phyloP scores from a whole-genome alignment of 331 rosid species.

The Dryas integrifolia region DNA sequence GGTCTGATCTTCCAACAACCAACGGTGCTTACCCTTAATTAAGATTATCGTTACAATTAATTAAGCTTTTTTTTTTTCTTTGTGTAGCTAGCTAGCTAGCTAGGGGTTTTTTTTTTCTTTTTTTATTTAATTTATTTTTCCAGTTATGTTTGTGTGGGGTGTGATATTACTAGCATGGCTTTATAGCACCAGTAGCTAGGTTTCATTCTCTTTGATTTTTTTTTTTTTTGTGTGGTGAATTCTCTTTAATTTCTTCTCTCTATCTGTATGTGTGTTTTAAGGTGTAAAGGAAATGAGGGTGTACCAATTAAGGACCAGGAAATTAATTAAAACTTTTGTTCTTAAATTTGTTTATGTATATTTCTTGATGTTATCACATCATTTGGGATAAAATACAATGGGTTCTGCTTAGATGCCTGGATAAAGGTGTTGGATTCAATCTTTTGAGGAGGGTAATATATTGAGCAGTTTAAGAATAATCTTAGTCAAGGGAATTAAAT shows the following conservation, averaged over 20 bases:
- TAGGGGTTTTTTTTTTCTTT: background rate
- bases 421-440: background rate
- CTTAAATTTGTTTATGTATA: slow-evolving; percentile 17
- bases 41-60: background rate
- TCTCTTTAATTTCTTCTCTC: background rate
- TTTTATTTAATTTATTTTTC: slow-evolving; percentile 7
- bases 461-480: background rate
- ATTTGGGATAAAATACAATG: too few relatives aligned
- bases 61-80: slow-evolving; percentile 1
- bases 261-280: slow-evolving; percentile 29
- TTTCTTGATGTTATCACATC: slow-evolving; percentile 19
- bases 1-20: slow-evolving; percentile 69
- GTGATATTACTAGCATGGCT: slow-evolving; percentile 33
- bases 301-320: slow-evolving; percentile 34
- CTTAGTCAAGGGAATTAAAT: too few relatives aligned
- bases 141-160: slow-evolving; percentile 37
- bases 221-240: too few relatives aligned
- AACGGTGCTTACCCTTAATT: slow-evolving; percentile 63
- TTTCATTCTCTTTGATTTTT: background rate
- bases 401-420: too few relatives aligned
- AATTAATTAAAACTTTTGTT: slow-evolving; percentile 19
- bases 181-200: slow-evolving; percentile 20
- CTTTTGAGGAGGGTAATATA: background rate
- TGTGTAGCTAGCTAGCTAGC: slow-evolving; percentile 7
- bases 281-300: slow-evolving; percentile 40